Evolutionary conservation across 352 stramenopile genomes (phyloP), one percentile per base, ranked within the genome.

Genomic region (Detonula confervacea): DNA sequence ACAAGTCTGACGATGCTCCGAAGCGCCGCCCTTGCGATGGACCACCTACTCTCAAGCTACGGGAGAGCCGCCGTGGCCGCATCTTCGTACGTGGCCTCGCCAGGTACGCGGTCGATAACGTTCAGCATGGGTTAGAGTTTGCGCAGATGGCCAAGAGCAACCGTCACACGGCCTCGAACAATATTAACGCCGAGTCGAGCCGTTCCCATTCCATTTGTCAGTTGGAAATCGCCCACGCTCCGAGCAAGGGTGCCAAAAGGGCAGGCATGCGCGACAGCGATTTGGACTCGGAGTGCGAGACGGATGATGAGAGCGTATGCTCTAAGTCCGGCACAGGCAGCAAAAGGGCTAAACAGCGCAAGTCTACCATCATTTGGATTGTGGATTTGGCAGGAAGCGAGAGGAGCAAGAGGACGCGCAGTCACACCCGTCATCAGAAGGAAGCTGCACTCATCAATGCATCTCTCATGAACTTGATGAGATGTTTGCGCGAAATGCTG

Each of bases 371-470:
- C 35, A 82, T 97, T 30, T 98, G 95, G 79, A 98, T 99, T 60
- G 96, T 99, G 9, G 97, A 99, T 74, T 81, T 99, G 18, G 97
- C 97, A 1, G 94, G 94, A 18, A 95, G 87, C 61, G 94, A 97
- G 78, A 81, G 94, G 7, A 89, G 79, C 44, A 95, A 95, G 46
- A 81, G 91, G 27, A 96, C 93, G 12, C 72, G 91, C 18, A 94
- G 93, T 27, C 95, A 95, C 16, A 91, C 92, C 5, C 62, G 94
- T 11, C 94, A 96, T 22, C 97, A 98, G 87, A 97, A 98, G 61
- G 97, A 99, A 84, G 96, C 96, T n/a, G 97, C 95, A 72, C 95
- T 97, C 73, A 99, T 99, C 81, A 99, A 99, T 92, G 93, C 93
- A 16, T 98, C 95, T 18, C 86, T 99, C 2, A 98, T 98, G 95